Base-by-base conservation (phyloP, 805 yeast genomes). In the Metschnikowia colocasiae region DNA sequence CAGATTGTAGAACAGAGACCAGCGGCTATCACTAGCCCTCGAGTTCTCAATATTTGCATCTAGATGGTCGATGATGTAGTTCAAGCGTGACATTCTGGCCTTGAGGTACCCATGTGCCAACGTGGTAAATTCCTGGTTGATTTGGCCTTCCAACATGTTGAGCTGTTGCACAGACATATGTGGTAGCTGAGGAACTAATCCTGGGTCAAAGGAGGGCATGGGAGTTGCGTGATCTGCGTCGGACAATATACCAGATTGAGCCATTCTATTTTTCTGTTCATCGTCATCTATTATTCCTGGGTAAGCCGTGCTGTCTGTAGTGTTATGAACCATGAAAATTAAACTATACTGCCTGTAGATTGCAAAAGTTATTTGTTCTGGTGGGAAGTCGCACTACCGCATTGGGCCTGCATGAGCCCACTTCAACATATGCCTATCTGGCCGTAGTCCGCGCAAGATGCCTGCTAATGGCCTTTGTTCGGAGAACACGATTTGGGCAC, bases 1-100 rank as follows among this genome's bases (percentile, higher is more conserved):
- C 46, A 61, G 63, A 22, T 54, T 55, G 50, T 57, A 67, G 13
- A 68, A 59, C 41, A 62, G 61, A 18, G 56, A 47, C 74, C 74
- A 69, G 38, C 60, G 59, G 39, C 56, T 51, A 19, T 69, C 73
- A 45, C 65, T 63, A 4, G 61, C 62, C 26, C 50, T 53, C 22
- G 62, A 53, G 19, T 52, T 34, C 45, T 63, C 60, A 23, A 69
- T 56, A 45, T 63, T 63, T 18, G 55, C 37, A 31, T 59, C 59
- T 8, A 68, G 45, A 27, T 48, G 49, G 5, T 56, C 60, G 25
- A 66, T 48, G 49, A 67, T 47, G n/a, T 53, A 54, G 33, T 63
- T 57, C 22, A 67, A 56, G 37, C 74, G 53, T 5, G 62, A 43
- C n/a, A 59, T 52, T 30, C 73, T 55, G 2, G 70, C 58, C 16